Percentiles rank a stretch among this genome's conserved stretches.
Conservation (phyloP, 495 filamentous ascomycete species). For the Cryomyces antarcticus region DNA sequence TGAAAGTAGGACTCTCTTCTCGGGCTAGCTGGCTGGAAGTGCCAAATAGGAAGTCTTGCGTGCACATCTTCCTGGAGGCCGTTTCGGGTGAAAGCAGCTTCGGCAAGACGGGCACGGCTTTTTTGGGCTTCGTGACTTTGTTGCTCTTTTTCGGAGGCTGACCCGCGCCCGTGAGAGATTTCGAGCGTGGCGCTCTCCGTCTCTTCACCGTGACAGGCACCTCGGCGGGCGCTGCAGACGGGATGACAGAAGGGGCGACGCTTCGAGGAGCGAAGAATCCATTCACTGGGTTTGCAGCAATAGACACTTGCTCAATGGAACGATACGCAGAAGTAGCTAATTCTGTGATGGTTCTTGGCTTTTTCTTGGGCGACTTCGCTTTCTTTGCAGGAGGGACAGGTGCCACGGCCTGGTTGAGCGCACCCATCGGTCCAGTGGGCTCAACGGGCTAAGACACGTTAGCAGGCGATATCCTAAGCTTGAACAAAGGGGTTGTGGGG, state of each 20-base stretch:
- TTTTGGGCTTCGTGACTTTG: constrained; percentile 18
- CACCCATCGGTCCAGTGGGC: neutral
- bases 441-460: neutral
- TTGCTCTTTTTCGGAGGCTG: constrained; percentile 12
- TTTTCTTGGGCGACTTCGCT: constrained; percentile 43
- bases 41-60: constrained; percentile 75
- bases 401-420: neutral
- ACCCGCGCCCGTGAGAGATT: constrained; percentile 5
- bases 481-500: too few species aligned
- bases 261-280: constrained; percentile 9
- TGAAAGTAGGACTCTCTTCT: constrained; percentile 48
- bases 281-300: neutral
- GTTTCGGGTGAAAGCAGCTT: constrained; percentile 53
- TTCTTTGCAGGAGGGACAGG: constrained; percentile 20
- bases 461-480: neutral
- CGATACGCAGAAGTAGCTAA: constrained; percentile 62
- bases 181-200: constrained; percentile 5
- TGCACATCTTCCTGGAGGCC: constrained; percentile 43
- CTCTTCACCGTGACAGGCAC: constrained; percentile 2
- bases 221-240: neutral
- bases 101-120: constrained; percentile 21
- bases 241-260: neutral
- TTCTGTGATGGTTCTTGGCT: constrained; percentile 66
- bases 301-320: constrained; percentile 9
- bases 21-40: constrained; percentile 76